A percentile compares a stretch with the other conserved stretches of the same genome.
These are phyloP conservation scores for Phytophthora capsici DNA, from an alignment of 352 stramenopile species.

Conservation along the genomic window DNA sequence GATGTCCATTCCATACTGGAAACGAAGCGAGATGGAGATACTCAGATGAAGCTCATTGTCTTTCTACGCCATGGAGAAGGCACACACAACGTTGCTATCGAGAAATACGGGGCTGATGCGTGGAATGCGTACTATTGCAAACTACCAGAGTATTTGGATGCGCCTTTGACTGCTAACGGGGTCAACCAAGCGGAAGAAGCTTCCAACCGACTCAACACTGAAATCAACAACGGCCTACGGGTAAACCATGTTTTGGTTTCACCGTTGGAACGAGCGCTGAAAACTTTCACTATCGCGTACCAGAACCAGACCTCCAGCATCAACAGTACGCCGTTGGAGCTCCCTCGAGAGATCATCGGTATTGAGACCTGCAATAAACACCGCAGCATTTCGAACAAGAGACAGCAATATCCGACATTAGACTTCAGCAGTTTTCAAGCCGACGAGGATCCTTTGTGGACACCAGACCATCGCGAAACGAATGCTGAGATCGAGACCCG, in stretches of 20 bases:
- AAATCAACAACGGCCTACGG: constrained; percentile 19
- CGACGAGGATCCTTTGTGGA: constrained; percentile 37
- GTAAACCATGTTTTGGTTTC: constrained; percentile 34
- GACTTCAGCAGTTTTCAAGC: constrained; percentile 31
- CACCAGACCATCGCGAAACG: constrained; percentile 28
- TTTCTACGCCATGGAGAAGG: constrained; percentile 39
- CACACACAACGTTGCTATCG: constrained; percentile 38
- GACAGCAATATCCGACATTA: constrained; percentile 21
- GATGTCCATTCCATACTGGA: constrained; percentile 28
- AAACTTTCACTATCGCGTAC: constrained; percentile 32
- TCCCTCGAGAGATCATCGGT: constrained; percentile 30
- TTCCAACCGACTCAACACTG: constrained; percentile 17
- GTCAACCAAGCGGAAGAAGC: constrained; percentile 27
- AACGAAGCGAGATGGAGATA: constrained; percentile 1
- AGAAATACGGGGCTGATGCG: constrained; percentile 33
- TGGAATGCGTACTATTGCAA: constrained; percentile 39
- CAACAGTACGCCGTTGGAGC: constrained; percentile 21
- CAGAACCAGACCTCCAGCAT: constrained; percentile 23
- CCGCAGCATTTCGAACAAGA: constrained; percentile 31
- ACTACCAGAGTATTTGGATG: constrained; percentile 33
- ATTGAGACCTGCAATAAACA: constrained; percentile 34
- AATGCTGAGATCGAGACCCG: constrained; percentile 20
- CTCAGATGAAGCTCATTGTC: constrained; percentile 30
- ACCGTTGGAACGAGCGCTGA: constrained; percentile 28
- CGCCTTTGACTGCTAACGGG: constrained; percentile 24